Percentiles rank a stretch among this genome's conserved stretches.
Evolutionary conservation across 202 grass and related monocot genomes (phyloP).

Genomic region (Dendrocalamus latiflorus): DNA sequence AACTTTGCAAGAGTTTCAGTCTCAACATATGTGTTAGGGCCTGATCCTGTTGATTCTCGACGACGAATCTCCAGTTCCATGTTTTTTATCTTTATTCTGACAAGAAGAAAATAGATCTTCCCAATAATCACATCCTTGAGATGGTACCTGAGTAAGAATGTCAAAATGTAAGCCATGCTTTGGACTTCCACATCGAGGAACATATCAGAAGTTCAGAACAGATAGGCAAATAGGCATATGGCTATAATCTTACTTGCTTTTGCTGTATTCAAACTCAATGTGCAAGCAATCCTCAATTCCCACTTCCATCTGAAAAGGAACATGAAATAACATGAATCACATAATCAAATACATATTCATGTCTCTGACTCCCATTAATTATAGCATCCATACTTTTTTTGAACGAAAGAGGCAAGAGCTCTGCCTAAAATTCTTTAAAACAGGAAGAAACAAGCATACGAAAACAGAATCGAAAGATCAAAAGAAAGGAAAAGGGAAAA

Average conservation of each 20-base stretch:
- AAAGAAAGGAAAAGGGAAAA: no score
- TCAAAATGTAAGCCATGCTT: neutral
- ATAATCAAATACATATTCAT: no score
- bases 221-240: neutral
- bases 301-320: conserved; percentile 81
- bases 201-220: neutral
- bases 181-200: neutral
- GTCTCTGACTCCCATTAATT: no score
- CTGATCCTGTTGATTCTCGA: conserved; percentile 78
- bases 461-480: no score
- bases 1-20: no score
- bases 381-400: no score
- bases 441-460: no score
- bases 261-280: conserved; percentile 97
- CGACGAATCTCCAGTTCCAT: conserved; percentile 85
- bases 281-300: conserved; percentile 98
- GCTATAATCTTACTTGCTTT: conserved; percentile 63
- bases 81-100: conserved; percentile 94
- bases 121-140: conserved; percentile 96
- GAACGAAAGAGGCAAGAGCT: no score
- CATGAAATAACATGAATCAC: no score
- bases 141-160: conserved; percentile 67
- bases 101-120: conserved; percentile 96
- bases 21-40: no score
- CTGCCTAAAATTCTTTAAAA: no score